Conservation (phyloP, 805 yeast genomes). For the Spathaspora hagerdaliae region DNA sequence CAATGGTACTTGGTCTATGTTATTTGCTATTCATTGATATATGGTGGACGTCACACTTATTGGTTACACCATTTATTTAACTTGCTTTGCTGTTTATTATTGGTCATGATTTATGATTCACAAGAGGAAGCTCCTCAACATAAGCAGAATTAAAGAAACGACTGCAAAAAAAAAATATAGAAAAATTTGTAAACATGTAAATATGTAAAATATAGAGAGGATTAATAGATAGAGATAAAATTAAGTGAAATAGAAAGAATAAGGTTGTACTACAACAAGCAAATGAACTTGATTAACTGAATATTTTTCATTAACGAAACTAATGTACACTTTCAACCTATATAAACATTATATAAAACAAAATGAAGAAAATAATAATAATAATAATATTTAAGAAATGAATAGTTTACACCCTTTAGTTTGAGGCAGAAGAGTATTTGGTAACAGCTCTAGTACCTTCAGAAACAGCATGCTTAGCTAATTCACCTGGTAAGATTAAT, state of each 20-base stretch:
- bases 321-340: slow-evolving; percentile 5
- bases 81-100: slow-evolving; percentile 52
- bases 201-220: background rate
- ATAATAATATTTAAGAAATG: slow-evolving; percentile 3
- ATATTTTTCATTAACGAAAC: slow-evolving; percentile 1
- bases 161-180: background rate
- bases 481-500: slow-evolving; percentile 97
- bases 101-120: slow-evolving; percentile 11
- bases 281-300: too few species aligned
- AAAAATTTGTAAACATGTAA: too few species aligned
- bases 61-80: slow-evolving; percentile 80
- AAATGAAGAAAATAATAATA: slow-evolving; percentile 3
- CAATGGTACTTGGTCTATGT: slow-evolving; percentile 35
- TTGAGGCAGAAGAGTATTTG: slow-evolving; percentile 76
- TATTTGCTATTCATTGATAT: slow-evolving; percentile 58
- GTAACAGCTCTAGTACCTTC: slow-evolving; percentile 99
- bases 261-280: too few species aligned
- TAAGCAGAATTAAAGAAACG: background rate
- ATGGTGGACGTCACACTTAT: slow-evolving; percentile 78
- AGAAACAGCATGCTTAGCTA: slow-evolving; percentile 97
- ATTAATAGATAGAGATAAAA: too few species aligned
- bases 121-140: background rate
- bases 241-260: background rate
- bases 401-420: slow-evolving; percentile 13
- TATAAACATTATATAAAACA: slow-evolving; percentile 4